Percentiles rank a stretch among this genome's conserved stretches.
These are phyloP conservation scores for Boletus subparvulus DNA, from an alignment of 768 basidiomycete genomes.

Conservation along the genomic window DNA sequence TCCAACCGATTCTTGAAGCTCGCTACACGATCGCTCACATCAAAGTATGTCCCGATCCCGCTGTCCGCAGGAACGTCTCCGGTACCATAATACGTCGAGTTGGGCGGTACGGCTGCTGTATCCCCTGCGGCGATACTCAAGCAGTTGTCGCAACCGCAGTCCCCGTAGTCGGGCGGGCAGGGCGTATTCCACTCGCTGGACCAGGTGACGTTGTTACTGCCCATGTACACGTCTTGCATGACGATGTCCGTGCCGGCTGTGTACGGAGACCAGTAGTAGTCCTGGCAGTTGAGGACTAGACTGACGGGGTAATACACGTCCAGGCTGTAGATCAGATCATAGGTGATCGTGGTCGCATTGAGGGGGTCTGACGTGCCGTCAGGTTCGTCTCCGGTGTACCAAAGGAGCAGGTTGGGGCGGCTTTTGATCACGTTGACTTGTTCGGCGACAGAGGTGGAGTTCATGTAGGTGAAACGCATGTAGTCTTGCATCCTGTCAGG, in stretches of 20 bases:
- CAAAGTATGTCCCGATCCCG: slow-evolving; percentile 48
- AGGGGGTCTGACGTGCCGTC: too few relatives aligned
- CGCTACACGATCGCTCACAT: slow-evolving; percentile 67
- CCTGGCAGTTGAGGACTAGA: slow-evolving; percentile 61
- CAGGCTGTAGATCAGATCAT: slow-evolving; percentile 56
- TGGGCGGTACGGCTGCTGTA: slow-evolving; percentile 27
- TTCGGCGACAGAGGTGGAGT: too few relatives aligned
- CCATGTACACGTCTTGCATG: slow-evolving; percentile 58
- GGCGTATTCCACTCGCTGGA: slow-evolving; percentile 59
- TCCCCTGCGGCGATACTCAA: slow-evolving; percentile 41
- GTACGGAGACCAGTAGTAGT: slow-evolving; percentile 62
- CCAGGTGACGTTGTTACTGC: slow-evolving; percentile 61
- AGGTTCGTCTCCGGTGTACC: too few relatives aligned
- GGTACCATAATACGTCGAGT: slow-evolving; percentile 18
- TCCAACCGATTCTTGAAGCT: slow-evolving; percentile 59
- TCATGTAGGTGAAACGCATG: too few relatives aligned
- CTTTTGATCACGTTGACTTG: too few relatives aligned
- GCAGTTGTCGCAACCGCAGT: slow-evolving; percentile 76
- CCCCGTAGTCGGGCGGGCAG: slow-evolving; percentile 66
- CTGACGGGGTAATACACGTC: slow-evolving; percentile 71
- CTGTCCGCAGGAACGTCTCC: slow-evolving; percentile 27
- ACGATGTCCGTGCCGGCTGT: slow-evolving; percentile 67
- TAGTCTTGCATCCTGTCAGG: too few relatives aligned
- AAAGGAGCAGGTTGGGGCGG: too few relatives aligned
- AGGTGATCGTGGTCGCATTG: slow-evolving; percentile 25